Evolutionary conservation across 257 asterid species (phyloP).

Genomic region (Lycium barbarum): DNA sequence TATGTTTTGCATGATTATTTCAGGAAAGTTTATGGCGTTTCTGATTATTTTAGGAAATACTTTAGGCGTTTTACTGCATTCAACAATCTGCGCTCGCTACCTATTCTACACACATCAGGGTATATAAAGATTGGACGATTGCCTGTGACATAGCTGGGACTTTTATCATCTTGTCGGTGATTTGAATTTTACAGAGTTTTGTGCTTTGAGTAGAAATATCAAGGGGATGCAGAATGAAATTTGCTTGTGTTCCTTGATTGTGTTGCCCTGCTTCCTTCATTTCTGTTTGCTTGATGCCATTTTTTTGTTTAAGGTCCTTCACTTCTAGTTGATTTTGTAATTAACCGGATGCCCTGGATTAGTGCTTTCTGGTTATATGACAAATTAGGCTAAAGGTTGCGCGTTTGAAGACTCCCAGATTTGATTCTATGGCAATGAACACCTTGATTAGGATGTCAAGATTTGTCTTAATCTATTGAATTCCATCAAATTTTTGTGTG

Average conservation of each 20-base stretch:
- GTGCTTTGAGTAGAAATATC: slow-evolving; percentile 4
- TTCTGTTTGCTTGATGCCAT: slow-evolving; percentile 1
- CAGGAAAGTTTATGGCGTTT: not conserved
- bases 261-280: not conserved
- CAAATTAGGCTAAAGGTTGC: not conserved
- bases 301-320: not conserved
- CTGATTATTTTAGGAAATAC: not conserved
- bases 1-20: slow-evolving; percentile 22
- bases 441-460: not conserved
- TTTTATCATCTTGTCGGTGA: not conserved
- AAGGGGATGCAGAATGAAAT: not conserved
- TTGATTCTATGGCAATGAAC: not conserved
- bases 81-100: not conserved
- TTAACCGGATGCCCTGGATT: not conserved
- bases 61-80: not conserved
- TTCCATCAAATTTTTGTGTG: not conserved
- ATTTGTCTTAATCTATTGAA: not conserved
- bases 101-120: not conserved
- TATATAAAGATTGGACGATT: not conserved
- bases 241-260: not conserved
- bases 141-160: not conserved
- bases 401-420: not conserved
- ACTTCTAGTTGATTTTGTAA: not conserved
- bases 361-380: not conserved
- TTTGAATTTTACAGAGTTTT: not conserved